Conservation (phyloP, 2,329 filamentous ascomycete genomes). For the Intubia oerlemansii region DNA sequence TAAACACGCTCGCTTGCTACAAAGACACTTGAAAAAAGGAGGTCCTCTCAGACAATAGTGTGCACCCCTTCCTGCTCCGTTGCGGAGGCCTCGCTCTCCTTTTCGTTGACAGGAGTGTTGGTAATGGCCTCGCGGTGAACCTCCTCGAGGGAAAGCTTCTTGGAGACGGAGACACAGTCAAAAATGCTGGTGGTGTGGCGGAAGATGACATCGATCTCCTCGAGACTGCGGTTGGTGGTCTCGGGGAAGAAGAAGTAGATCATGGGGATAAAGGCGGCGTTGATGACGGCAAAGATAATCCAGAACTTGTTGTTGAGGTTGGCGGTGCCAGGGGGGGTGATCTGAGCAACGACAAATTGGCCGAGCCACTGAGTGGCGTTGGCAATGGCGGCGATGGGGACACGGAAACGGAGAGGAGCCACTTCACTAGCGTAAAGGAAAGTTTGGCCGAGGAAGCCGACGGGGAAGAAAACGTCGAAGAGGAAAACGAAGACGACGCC, state of each 20-base stretch:
- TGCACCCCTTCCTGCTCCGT: too few species aligned
- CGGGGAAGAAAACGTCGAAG: constrained; percentile 15
- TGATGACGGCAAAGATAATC: constrained; percentile 17
- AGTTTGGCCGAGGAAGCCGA: constrained; percentile 25
- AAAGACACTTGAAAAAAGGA: too few species aligned
- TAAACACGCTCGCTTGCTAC: too few species aligned
- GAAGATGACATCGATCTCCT: constrained; percentile 46
- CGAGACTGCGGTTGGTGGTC: constrained; percentile 31
- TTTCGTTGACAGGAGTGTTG: too few species aligned
- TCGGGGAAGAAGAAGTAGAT: constrained; percentile 32
- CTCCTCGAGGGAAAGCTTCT: too few species aligned
- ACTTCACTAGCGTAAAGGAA: constrained; percentile 9
- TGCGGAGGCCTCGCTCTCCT: too few species aligned
- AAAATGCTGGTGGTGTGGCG: constrained; percentile 2
- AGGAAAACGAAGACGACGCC: constrained; percentile 6
- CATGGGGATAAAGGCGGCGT: constrained; percentile 16
- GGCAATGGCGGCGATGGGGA: constrained; percentile 2
- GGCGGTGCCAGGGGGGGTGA: constrained; percentile 23
- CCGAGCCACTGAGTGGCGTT: constrained; percentile 29
- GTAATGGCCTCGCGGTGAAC: too few species aligned
- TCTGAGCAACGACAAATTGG: constrained; percentile 22
- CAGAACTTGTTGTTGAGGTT: constrained; percentile 30
- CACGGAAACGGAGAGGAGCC: constrained; percentile 4
- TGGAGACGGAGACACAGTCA: too few species aligned
- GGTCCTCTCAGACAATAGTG: too few species aligned